Evolutionary conservation across 2,329 filamentous ascomycete genomes (phyloP).

Genomic region (Ceratocystis cubensis): DNA sequence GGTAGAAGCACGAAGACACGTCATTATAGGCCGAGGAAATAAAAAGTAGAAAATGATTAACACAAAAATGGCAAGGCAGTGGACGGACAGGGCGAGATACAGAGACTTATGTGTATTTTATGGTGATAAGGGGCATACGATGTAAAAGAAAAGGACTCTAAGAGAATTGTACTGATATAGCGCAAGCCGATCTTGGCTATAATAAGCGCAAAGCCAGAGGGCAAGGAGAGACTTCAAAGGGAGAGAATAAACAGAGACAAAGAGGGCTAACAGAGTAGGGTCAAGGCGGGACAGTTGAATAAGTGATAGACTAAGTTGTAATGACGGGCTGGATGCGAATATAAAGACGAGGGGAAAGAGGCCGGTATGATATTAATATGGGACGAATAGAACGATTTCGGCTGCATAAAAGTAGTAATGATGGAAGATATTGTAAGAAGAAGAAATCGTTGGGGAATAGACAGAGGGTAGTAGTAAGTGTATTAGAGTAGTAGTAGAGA

Average conservation of each 20-base stretch:
- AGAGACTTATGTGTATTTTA: neutral
- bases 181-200: neutral
- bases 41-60: neutral
- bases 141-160: neutral
- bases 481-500: neutral
- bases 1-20: constrained; percentile 11
- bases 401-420: neutral
- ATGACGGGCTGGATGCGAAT: neutral
- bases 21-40: constrained; percentile 7
- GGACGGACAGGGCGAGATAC: neutral
- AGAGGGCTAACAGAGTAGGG: neutral
- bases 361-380: neutral
- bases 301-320: neutral
- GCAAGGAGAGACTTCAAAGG: neutral
- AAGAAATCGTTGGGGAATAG: neutral
- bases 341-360: neutral
- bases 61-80: neutral
- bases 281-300: neutral
- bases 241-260: neutral
- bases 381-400: neutral
- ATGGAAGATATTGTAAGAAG: neutral
- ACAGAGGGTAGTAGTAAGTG: neutral
- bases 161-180: neutral
- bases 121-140: neutral
- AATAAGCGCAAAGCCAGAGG: constrained; percentile 1